Conservation (phyloP, 352 stramenopile species). For the Globisporangium carolinianum region DNA sequence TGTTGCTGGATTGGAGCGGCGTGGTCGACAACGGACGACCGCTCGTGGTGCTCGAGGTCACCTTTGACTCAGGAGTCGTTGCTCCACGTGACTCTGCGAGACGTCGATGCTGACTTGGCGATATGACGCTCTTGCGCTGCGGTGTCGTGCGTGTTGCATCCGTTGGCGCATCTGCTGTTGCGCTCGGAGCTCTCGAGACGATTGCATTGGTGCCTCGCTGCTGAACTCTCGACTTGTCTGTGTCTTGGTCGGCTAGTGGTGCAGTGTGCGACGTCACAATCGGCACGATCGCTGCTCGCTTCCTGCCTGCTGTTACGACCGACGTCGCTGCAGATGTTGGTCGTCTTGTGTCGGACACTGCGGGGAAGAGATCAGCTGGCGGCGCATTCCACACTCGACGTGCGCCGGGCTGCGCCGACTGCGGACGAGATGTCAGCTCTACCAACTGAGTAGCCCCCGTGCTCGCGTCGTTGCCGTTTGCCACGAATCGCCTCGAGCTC, state of each 20-base stretch:
- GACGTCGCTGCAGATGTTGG: background rate
- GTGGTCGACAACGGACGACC: background rate
- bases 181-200: background rate
- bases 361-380: slow-evolving; percentile 19
- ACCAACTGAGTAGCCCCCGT: background rate
- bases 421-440: slow-evolving; percentile 1
- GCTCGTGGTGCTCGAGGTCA: background rate
- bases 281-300: background rate
- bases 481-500: background rate
- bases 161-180: background rate
- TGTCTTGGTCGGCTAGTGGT: background rate
- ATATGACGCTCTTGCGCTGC: background rate
- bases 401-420: background rate
- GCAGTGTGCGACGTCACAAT: background rate
- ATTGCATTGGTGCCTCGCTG: background rate
- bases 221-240: background rate
- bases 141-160: background rate
- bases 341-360: background rate
- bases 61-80: background rate
- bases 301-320: background rate
- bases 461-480: no score
- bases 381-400: slow-evolving; percentile 18
- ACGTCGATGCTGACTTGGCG: slow-evolving; percentile 1
- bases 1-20: background rate
- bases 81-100: background rate